Evolutionary conservation across 305 asterid species (phyloP), one percentile per base, ranked within the genome.

Genomic region (Striga hermonthica): DNA sequence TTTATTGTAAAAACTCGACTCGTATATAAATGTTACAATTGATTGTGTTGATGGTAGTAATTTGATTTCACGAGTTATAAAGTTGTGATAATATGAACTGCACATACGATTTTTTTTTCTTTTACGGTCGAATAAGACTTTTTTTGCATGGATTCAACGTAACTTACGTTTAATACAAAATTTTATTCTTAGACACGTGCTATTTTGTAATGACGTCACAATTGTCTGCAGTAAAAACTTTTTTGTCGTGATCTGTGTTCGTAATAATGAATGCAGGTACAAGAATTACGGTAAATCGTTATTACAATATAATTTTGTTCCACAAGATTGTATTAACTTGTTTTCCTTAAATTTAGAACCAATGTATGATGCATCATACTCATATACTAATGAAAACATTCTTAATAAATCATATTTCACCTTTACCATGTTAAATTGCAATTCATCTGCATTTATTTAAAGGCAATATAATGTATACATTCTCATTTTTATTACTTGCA

Each of bases 101-200:
- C 9, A 38, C 39, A 66, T 22, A 0, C 11, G 53, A 11, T 16
- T 41, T 3, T 12, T 1, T 10, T 31, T 37, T 16, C 37, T 9
- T 44, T 52, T 10, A 0, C 5, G 0, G 9, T 43, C 9, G 6
- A 6, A 40, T 10, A 9, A 1, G 8, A 35, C 1, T 41, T 62
- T 62, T 10, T 1, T 2, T 44, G 36, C 28, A 70, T 35, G 11
- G 15, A 36, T 4, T 4, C 34, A 36, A 57, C 37, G 31, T 55
- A 12, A 60, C 54, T 3, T 3, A 1, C 9, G 12, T 4, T 36
- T 11, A 31, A 39, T 3, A 1, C 9, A 3, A 0, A 41, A 4
- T 1, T 13, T 0, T 36, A 4, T 64, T 22, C 38, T 39, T 60
- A n/a, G 41, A 55, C 69, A 45, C 50, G 53, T 68, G 74, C 35